These are phyloP conservation scores for Citrus sp. DNA, from an alignment of 345 rosid genomes.

Conservation along the genomic window DNA sequence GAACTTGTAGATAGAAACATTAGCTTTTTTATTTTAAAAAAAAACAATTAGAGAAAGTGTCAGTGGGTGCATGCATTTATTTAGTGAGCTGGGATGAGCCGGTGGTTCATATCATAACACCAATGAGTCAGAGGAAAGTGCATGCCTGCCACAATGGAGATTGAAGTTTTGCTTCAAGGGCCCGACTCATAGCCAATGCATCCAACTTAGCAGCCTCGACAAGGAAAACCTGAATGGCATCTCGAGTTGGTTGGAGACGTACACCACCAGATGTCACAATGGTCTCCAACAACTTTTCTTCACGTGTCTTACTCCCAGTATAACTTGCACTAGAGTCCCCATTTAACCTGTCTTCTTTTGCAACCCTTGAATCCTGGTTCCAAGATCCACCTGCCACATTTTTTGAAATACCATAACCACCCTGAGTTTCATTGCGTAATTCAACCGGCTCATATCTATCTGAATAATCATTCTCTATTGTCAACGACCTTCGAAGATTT, in stretches of 20 bases:
- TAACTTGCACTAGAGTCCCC: constrained; percentile 51
- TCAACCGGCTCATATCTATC: constrained; percentile 71
- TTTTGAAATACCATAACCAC: constrained; percentile 42
- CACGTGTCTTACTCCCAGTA: constrained; percentile 65
- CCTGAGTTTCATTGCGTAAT: constrained; percentile 45
- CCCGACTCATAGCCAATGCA: constrained; percentile 63
- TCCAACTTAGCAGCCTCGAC: constrained; percentile 86
- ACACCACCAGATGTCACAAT: constrained; percentile 93
- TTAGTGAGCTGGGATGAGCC: neutral
- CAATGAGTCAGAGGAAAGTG: neutral
- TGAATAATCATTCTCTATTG: constrained; percentile 57
- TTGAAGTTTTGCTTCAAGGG: constrained; percentile 82
- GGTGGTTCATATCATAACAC: constrained; percentile 3
- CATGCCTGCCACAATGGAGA: constrained; percentile 93
- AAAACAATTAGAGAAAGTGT: neutral
- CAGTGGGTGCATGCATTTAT: constrained; percentile 4
- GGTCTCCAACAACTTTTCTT: constrained; percentile 87
- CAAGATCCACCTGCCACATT: constrained; percentile 54
- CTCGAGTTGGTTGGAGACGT: constrained; percentile 94
- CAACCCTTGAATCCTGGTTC: constrained; percentile 48
- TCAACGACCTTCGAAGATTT: constrained; percentile 83
- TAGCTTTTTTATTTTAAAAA: neutral
- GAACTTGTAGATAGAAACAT: neutral
- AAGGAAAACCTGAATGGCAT: constrained; percentile 80
- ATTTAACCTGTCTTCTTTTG: constrained; percentile 28